These are phyloP conservation scores for Tuber aestivum DNA, from an alignment of 495 filamentous ascomycete genomes.

Conservation along the genomic window DNA sequence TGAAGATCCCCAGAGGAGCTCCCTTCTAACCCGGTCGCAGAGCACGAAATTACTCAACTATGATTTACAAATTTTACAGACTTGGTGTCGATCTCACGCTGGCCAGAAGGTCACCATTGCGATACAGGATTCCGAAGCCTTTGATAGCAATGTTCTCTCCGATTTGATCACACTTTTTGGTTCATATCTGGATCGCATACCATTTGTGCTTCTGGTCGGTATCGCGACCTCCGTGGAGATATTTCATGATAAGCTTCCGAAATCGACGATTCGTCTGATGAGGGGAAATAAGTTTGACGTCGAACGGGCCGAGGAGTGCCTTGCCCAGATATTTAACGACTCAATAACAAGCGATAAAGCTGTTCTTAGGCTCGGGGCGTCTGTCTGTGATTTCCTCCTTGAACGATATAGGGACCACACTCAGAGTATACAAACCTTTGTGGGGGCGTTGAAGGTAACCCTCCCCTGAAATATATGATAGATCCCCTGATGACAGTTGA, in stretches of 20 bases:
- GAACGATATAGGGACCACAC: constrained; percentile 77
- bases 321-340: constrained; percentile 72
- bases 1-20: constrained; percentile 41
- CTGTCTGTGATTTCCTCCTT: constrained; percentile 57
- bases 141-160: constrained; percentile 69
- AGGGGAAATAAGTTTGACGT: constrained; percentile 79
- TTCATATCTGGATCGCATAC: constrained; percentile 83
- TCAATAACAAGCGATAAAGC: constrained; percentile 54
- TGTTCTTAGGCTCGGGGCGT: constrained; percentile 63
- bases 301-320: constrained; percentile 63
- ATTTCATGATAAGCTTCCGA: constrained; percentile 78
- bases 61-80: constrained; percentile 74
- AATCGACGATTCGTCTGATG: constrained; percentile 62
- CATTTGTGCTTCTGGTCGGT: constrained; percentile 78
- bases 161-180: constrained; percentile 75
- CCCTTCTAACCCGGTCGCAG: neutral
- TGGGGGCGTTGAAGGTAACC: constrained; percentile 69
- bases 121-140: constrained; percentile 88
- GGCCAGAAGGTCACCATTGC: constrained; percentile 64
- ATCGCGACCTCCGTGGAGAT: constrained; percentile 86
- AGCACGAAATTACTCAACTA: constrained; percentile 68
- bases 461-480: neutral
- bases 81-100: constrained; percentile 51
- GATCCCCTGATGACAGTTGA: constrained; percentile 9
- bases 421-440: constrained; percentile 77